Base-by-base conservation (phyloP, 2,329 filamentous ascomycete species). In the Geoglossum cookeanum region DNA sequence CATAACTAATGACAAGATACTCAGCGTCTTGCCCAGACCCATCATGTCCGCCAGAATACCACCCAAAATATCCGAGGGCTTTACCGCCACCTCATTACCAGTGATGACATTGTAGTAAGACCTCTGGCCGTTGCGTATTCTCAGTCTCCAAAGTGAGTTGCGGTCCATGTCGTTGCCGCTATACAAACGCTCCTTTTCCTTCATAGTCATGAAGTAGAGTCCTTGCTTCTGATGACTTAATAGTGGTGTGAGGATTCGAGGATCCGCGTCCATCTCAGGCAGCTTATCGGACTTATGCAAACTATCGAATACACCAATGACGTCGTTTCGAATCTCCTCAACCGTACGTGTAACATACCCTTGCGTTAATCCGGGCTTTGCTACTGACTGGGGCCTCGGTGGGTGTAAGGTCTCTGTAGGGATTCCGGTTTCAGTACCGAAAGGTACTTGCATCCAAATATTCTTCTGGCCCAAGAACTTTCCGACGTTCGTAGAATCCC, bases 151-250 rank as follows among this genome's bases (percentile, higher is more conserved):
- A 42, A 95, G 79, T 0, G 87, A 85, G 55, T 82, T 83, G 60
- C 82, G 79, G 15, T 77, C 75, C 56, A 78, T 76, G 35, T 84
- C 79, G 2, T 75, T 72, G 0, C 74, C 72, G 22, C 79, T 78
- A 55, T 76, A 76, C 22, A 74, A 73, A 11, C 78, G 75, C 0
- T 80, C 77, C 54, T 80, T 78, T 69, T 97, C 91, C 60, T 87
- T 85, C 22, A 79, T 78, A 8, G 75, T 80, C 84, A 97, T 88
- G 66, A 95, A 97, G 66, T 83, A 80, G 0, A 97, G 76, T 0
- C 85, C 91, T 69, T 96, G 89, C 68, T 87, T 92, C 68, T 97
- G 91, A 69, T 97, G 91, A 58, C 78, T 77, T 47, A 96, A 79
- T 17, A 97, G 72, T 32, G 79, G 75, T 0, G 83, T 89, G 58